A percentile compares a stretch with the other conserved stretches of the same genome.
These are phyloP conservation scores for Ormosia semicastrata DNA, from an alignment of 306 rosid genomes.

Conservation along the genomic window DNA sequence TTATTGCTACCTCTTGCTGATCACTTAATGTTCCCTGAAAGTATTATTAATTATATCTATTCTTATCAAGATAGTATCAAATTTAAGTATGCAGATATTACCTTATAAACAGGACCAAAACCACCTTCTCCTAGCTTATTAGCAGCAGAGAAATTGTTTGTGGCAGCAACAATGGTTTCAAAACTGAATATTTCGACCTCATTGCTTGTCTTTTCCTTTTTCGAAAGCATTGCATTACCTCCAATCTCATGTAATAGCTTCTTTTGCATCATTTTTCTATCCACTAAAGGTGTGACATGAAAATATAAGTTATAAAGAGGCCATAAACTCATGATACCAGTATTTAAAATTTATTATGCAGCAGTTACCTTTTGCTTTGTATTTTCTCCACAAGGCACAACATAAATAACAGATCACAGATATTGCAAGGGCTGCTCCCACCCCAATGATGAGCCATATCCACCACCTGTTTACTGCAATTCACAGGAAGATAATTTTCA, in stretches of 20 bases:
- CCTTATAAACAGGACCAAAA: constrained; percentile 37
- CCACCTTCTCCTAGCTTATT: constrained; percentile 37
- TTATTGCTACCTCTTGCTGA: constrained; percentile 47
- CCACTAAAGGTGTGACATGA: constrained; percentile 7
- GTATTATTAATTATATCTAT: background rate
- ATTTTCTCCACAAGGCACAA: background rate
- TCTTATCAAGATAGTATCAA: background rate
- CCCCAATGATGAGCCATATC: constrained; percentile 29
- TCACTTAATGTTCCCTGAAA: constrained; percentile 33
- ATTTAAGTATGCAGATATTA: background rate
- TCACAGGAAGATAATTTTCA: background rate
- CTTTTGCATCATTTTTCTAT: background rate
- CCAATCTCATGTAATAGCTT: constrained; percentile 22
- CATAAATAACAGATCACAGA: constrained; percentile 3
- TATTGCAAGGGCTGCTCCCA: constrained; percentile 2
- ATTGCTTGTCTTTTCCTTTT: background rate
- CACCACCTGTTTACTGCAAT: constrained; percentile 22
- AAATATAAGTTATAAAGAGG: background rate
- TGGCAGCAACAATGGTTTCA: constrained; percentile 21
- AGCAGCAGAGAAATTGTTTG: constrained; percentile 17
- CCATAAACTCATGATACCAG: background rate
- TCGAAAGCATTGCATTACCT: background rate
- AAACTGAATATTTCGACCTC: constrained; percentile 23
- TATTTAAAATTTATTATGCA: background rate
- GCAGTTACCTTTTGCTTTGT: constrained; percentile 15